Base-by-base conservation (phyloP, 805 yeast genomes). In the Metschnikowia kofuensis region DNA sequence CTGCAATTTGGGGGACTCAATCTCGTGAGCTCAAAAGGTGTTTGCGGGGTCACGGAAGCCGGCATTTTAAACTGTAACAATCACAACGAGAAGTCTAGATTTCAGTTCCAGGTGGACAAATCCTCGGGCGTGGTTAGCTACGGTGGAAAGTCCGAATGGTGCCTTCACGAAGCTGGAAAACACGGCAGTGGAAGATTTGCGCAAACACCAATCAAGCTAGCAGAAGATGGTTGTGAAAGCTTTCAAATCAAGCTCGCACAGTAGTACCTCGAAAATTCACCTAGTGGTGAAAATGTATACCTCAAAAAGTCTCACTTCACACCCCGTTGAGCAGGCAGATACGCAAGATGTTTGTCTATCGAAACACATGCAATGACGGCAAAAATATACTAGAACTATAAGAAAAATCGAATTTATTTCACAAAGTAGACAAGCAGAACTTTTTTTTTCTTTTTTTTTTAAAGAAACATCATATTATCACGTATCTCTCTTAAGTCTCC, bases 1-100 rank as follows among this genome's bases (percentile, higher is more conserved):
- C 80, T 85, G 31, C 77, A 78, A 32, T 82, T 81, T 65, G 94
- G 94, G 3, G 94, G 94, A n/a, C 78, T 80, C 58, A 78, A 82
- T 49, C 61, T 91, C 40, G 75, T 75, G 51, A 78, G 94, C 1
- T 80, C 88, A 36, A 82, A 78, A 58, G 97, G 97, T 0, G 78
- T 72, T 51, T 91, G 97, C 69, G 84, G 82, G 2, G 32, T 57
- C 16, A 40, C 47, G 36, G 49, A 26, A 2, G n/a, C 35, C 7
- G 58, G 56, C 8, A 50, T 51, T 11, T 45, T 57, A 21, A 44
- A 36, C 38, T 57, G 61, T 42, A 56, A 53, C 42, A 31, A 51
- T 13, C 48, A 44, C 32, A 51, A 50, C 44, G 28, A 14, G 21
- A 50, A 48, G 2, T 40, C 52, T 16, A 38, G 32, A 75, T 83